Conservation (phyloP, 2,329 filamentous ascomycete species). For the Phialophora chinensis region DNA sequence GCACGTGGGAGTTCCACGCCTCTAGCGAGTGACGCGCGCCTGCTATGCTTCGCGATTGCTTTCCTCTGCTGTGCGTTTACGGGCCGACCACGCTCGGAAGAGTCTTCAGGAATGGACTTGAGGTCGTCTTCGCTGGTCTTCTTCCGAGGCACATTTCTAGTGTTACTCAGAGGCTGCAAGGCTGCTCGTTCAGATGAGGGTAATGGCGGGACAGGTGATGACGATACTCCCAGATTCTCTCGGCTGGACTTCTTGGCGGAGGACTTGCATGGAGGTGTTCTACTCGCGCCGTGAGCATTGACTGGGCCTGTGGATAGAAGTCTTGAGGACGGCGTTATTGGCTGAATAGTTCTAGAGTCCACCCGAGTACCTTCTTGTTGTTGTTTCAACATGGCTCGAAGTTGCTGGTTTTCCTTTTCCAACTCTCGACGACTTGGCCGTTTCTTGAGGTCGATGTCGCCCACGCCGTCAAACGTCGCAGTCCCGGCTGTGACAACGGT, state of each 20-base stretch:
- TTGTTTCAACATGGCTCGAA: constrained; percentile 37
- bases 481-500: constrained; percentile 8
- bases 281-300: not conserved
- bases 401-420: constrained; percentile 40
- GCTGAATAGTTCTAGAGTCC: not conserved
- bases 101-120: constrained; percentile 17
- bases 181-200: constrained; percentile 25
- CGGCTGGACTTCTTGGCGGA: constrained; percentile 22
- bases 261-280: constrained; percentile 7
- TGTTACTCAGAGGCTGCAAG: constrained; percentile 29
- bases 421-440: constrained; percentile 35
- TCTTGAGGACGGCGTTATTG: constrained; percentile 7
- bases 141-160: constrained; percentile 20
- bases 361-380: constrained; percentile 26
- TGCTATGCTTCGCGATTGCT: constrained; percentile 14
- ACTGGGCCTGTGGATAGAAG: not conserved
- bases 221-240: constrained; percentile 11
- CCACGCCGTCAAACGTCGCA: constrained; percentile 20
- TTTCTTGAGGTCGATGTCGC: constrained; percentile 36
- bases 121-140: constrained; percentile 19
- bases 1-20: constrained; percentile 28
- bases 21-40: constrained; percentile 1
- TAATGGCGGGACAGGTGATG: constrained; percentile 26
- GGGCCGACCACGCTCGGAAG: not conserved
- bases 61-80: constrained; percentile 8